A percentile compares a stretch with the other conserved stretches of the same genome.
These are phyloP conservation scores for Caryopteris hybrid DNA, from an alignment of 305 asterid genomes.

Conservation along the genomic window DNA sequence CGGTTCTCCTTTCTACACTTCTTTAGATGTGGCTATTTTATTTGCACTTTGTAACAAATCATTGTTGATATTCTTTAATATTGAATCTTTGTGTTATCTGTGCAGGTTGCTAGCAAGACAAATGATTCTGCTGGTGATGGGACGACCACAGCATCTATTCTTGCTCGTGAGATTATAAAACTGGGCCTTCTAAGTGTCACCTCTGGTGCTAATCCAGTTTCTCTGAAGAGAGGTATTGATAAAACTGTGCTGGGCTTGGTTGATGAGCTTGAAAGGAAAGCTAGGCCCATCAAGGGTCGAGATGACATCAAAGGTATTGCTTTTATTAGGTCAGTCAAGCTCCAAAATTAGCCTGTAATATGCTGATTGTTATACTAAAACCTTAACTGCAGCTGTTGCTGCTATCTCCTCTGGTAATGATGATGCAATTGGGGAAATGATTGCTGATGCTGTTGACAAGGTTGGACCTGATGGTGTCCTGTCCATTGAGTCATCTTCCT, in stretches of 20 bases:
- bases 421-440: conserved; percentile 79
- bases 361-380: background rate
- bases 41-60: background rate
- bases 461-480: conserved; percentile 99
- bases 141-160: conserved; percentile 86
- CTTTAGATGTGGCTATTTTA: background rate
- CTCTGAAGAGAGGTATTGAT: conserved; percentile 89
- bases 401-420: conserved; percentile 97
- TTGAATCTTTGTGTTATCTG: conserved; percentile 17
- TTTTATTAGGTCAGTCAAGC: background rate
- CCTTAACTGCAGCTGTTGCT: conserved; percentile 62
- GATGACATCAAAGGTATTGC: conserved; percentile 81
- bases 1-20: conserved; percentile 9
- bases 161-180: conserved; percentile 92
- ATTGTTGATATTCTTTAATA: background rate
- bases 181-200: conserved; percentile 92
- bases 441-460: conserved; percentile 97
- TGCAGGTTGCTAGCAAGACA: conserved; percentile 98
- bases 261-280: conserved; percentile 76
- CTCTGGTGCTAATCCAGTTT: conserved; percentile 95
- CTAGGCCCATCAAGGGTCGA: conserved; percentile 95
- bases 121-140: conserved; percentile 99
- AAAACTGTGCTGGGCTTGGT: conserved; percentile 75
- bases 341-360: background rate
- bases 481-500: conserved; percentile 95